phyloP scores from a whole-genome alignment of 208 protist species.

The Tetramitus jugosus region DNA sequence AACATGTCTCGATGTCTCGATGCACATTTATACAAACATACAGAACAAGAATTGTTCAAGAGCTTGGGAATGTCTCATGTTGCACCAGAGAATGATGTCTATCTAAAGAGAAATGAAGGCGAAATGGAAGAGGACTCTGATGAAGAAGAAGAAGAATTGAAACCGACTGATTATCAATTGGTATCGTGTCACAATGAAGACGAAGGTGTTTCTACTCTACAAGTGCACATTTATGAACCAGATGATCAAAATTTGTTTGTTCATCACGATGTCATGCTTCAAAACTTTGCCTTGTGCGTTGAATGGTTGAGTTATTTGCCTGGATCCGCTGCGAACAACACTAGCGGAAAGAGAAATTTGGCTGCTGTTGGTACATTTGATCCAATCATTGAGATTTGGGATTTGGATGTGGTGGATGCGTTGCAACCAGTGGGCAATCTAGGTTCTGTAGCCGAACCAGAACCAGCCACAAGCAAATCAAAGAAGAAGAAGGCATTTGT shows the following conservation, averaged over 20 bases:
- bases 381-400: conserved; percentile 92
- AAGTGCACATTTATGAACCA: conserved; percentile 90
- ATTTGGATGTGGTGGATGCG: conserved; percentile 89
- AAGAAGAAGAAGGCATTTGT: conserved; percentile 49
- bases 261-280: conserved; percentile 89
- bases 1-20: no score
- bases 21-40: no score
- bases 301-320: conserved; percentile 84
- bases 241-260: conserved; percentile 84
- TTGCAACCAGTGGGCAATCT: conserved; percentile 77
- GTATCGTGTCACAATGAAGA: conserved; percentile 44
- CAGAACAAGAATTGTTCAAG: no score
- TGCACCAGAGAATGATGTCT: background rate
- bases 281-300: conserved; percentile 80
- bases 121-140: conserved; percentile 67
- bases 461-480: conserved; percentile 46
- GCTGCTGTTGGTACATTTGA: conserved; percentile 91
- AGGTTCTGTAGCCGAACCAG: conserved; percentile 64
- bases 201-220: conserved; percentile 50
- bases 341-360: conserved; percentile 52
- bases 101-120: conserved; percentile 48
- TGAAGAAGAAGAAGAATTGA: conserved; percentile 73
- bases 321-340: conserved; percentile 51
- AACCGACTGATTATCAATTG: conserved; percentile 55
- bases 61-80: no score